Evolutionary conservation across 2,329 filamentous ascomycete species (phyloP).

Genomic region (Penicillium verrucosum): DNA sequence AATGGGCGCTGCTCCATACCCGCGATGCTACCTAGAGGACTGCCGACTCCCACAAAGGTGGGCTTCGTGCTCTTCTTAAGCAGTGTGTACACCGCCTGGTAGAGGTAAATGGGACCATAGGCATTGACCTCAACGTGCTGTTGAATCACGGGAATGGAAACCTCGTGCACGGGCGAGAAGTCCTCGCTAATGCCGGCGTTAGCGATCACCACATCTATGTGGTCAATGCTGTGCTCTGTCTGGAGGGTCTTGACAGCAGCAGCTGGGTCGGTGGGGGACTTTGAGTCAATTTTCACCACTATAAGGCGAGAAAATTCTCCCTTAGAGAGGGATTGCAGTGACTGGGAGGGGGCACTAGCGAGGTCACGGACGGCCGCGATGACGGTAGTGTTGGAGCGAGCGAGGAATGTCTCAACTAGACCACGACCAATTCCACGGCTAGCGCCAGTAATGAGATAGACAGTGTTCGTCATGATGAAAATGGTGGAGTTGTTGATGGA

Average conservation of each 20-base stretch:
- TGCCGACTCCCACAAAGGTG: slow-evolving; percentile 1
- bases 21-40: background rate
- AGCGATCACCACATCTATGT: slow-evolving; percentile 52
- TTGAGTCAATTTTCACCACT: slow-evolving; percentile 45
- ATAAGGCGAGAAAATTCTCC: slow-evolving; percentile 39
- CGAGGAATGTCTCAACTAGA: background rate
- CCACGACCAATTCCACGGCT: slow-evolving; percentile 8
- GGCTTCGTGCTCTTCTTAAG: slow-evolving; percentile 2
- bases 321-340: slow-evolving; percentile 30
- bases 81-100: background rate
- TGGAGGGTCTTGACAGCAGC: slow-evolving; percentile 34
- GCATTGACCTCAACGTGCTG: slow-evolving; percentile 35
- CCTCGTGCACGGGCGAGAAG: slow-evolving; percentile 16
- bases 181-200: slow-evolving; percentile 47
- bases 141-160: slow-evolving; percentile 17
- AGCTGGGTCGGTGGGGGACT: slow-evolving; percentile 32
- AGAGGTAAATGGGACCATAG: slow-evolving; percentile 27
- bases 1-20: slow-evolving; percentile 1
- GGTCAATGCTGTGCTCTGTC: slow-evolving; percentile 32
- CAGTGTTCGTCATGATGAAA: background rate
- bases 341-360: background rate
- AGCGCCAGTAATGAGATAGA: background rate
- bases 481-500: background rate
- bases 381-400: background rate
- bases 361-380: slow-evolving; percentile 1